Base-by-base conservation (phyloP, 345 rosid genomes). In the Passiflora organensis region DNA sequence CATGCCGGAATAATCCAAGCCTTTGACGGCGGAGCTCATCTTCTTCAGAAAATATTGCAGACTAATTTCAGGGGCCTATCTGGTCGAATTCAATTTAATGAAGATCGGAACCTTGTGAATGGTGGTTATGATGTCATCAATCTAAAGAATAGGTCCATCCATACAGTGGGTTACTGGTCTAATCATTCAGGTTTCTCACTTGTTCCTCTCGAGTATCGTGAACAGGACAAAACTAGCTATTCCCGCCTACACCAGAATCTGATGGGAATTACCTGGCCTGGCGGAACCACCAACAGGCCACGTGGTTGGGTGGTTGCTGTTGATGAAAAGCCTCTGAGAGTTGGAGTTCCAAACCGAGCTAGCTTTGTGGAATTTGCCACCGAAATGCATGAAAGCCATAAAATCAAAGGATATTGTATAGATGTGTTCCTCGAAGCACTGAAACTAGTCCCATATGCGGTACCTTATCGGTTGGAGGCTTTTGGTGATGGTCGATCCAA, bases 241-340 rank as follows among this genome's bases (percentile, higher is more conserved):
- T 72, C 80, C 34, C 60, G 17, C 13, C 16, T n/a, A 36, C 70
- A 75, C 39, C 83, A 76, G 74, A 65, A 77, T 56, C 90, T 91
- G 64, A 59, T 17, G 25, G 44, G 24, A 41, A 74, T 91, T 59
- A 80, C 80, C 15, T 91, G 96, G 96, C 95, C 98, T 43, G 82
- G 98, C 58, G 93, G 88, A 62, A 71, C 75, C 41, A 67, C 56
- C 13, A 73, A 75, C 63, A 76, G 5, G 55, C 98, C 96, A 6
- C 95, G 86, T 51, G 98, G 98, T 58, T 85, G 96, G 96, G 81
- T 78, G 51, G 71, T 87, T 67, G 84, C 96, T 37, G 71, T 67
- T 39, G 39, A 66, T 16, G 85, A 74, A 60, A 80, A 73, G 23
- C 95, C 89, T 10, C 53, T 91, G 68, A 79, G 81, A 71, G 79